phyloP scores from a whole-genome alignment of 208 protist genomes.

The Wallacemonas collosoma region DNA sequence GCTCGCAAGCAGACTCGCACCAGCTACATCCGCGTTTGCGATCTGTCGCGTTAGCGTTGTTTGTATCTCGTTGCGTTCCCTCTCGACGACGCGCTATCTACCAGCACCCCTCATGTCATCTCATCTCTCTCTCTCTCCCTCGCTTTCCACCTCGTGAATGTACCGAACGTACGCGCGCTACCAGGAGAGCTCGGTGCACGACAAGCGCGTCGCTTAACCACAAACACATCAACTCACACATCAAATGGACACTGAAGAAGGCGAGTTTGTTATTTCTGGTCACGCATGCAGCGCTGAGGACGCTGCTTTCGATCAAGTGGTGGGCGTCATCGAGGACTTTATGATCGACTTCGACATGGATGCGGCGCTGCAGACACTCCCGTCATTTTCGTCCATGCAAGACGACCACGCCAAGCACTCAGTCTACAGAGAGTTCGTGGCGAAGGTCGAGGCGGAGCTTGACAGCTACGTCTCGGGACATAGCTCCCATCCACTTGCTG shows the following conservation, averaged over 20 bases:
- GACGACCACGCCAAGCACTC: conserved; percentile 69
- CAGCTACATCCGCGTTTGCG: too few species aligned
- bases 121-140: too few species aligned
- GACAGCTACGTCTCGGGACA: conserved; percentile 52
- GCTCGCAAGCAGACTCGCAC: too few species aligned
- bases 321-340: conserved; percentile 85
- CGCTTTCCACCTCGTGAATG: too few species aligned
- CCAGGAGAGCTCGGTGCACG: too few species aligned
- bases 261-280: conserved; percentile 72
- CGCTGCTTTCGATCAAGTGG: conserved; percentile 63
- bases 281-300: conserved; percentile 62
- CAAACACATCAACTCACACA: neutral
- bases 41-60: too few species aligned
- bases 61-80: too few species aligned
- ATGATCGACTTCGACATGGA: conserved; percentile 78
- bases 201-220: neutral
- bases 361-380: conserved; percentile 36
- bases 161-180: too few species aligned
- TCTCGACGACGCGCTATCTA: too few species aligned
- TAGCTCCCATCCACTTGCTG: conserved; percentile 19
- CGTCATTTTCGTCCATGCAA: conserved; percentile 36
- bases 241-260: conserved; percentile 77
- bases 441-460: conserved; percentile 53
- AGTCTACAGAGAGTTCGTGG: conserved; percentile 55
- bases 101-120: too few species aligned